Evolutionary conservation across 2,329 filamentous ascomycete species (phyloP).

Genomic region (Microcera coccophila): DNA sequence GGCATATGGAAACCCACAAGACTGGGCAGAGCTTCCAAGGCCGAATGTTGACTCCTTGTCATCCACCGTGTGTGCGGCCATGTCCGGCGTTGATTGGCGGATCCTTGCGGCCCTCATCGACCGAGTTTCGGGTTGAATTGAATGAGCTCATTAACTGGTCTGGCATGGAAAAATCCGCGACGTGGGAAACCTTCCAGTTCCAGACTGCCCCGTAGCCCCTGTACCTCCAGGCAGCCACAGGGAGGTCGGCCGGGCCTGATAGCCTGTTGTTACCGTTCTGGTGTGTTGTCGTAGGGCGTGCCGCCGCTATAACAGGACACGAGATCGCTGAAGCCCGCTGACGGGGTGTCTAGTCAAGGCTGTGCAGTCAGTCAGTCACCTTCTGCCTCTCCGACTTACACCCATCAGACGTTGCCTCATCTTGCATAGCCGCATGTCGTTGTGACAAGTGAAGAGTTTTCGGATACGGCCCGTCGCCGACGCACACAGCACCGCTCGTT

Average conservation of each 20-base stretch:
- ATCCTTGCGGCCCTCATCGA: constrained; percentile 16
- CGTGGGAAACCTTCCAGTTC: constrained; percentile 1
- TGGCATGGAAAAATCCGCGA: background rate
- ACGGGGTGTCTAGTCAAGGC: constrained; percentile 1
- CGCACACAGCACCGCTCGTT: background rate
- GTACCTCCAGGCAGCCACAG: constrained; percentile 8
- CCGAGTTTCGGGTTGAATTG: constrained; percentile 18
- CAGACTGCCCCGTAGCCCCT: constrained; percentile 6
- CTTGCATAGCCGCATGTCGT: background rate
- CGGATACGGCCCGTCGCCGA: no score
- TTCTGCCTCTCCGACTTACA: background rate
- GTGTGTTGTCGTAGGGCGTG: constrained; percentile 11
- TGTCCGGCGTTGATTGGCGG: constrained; percentile 4
- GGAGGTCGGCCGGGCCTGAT: constrained; percentile 10
- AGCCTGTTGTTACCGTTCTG: no score
- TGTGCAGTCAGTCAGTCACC: constrained; percentile 2
- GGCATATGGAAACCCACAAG: background rate
- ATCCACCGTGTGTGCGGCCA: background rate
- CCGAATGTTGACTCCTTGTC: background rate
- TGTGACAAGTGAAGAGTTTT: background rate
- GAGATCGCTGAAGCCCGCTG: background rate
- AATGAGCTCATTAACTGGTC: background rate
- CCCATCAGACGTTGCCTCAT: background rate
- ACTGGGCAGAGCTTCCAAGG: background rate
- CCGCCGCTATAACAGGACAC: constrained; percentile 14